Evolutionary conservation across 371 early-diverging fungal species (phyloP), one percentile per base, ranked within the genome.

Genomic region (Apophysomyces elegans): DNA sequence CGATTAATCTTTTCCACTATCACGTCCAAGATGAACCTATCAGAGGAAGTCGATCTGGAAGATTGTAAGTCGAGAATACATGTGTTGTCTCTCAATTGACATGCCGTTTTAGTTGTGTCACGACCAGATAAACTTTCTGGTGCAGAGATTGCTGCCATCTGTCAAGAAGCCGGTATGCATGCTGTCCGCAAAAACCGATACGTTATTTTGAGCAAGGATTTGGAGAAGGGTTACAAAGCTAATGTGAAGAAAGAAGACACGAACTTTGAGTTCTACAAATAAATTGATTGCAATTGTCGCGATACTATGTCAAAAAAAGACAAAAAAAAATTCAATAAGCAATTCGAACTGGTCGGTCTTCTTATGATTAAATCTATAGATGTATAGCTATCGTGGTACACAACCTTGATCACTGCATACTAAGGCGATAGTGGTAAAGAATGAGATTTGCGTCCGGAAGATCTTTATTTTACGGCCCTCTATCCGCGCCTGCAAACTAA

Each of bases 121-220:
- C 89, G 99, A 61, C 96, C 99, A 44, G 99, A 99, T 81, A 99
- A 96, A 77, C 86, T 99, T 45, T 93, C 93, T 66, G 98, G 99
- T 75, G 99, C 99, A 41, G 99, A 99, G 76, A 98, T 99, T 71
- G 95, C 99, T n/a, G 93, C 99, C 18, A 98, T 99, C 69, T 99
- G 99, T 74, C 99, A 99, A 78, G 99, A 99, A 77, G 99, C 99
- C 37, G 99, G 99, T 72, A 99, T 99, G 98, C 96, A 97, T 65
- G 99, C 99, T 16, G 90, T 95, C 65, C 86, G 99, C 74, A 95
- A 95, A 82, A 97, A 98, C 82, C 93, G 99, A 66, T 99, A 99
- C 80, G 97, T 99, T 36, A 95, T 99, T 70, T 78, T 97, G 61
- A 91, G 95, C 76, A 95, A 95, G 77, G 99, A 99, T 80, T 83